These are phyloP conservation scores for Geotrichum bryndzae DNA, from an alignment of 1,139 yeast species.

Conservation along the genomic window DNA sequence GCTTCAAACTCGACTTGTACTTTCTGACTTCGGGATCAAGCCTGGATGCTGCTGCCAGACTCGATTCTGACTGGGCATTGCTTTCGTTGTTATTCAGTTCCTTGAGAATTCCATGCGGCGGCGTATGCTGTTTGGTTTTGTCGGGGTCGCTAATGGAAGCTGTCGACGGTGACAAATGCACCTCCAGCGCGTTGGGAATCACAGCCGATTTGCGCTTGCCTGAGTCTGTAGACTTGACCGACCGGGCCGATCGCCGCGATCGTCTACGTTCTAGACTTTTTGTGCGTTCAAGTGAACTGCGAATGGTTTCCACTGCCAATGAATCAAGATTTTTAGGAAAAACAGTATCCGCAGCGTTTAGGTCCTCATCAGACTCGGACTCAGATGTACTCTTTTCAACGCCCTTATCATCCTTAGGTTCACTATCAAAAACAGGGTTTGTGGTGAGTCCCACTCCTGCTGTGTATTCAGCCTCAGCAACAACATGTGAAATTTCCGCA, in stretches of 20 bases:
- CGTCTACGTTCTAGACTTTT: slow-evolving; percentile 34
- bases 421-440: neutral
- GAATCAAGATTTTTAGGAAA: slow-evolving; percentile 35
- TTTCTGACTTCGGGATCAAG: neutral
- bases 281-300: slow-evolving; percentile 35
- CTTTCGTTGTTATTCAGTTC: neutral
- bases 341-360: slow-evolving; percentile 32
- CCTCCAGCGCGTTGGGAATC: slow-evolving; percentile 33
- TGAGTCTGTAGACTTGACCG: slow-evolving; percentile 15
- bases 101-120: slow-evolving; percentile 27
- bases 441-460: neutral
- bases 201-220: slow-evolving; percentile 19
- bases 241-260: slow-evolving; percentile 26
- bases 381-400: slow-evolving; percentile 5
- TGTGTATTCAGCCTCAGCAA: slow-evolving; percentile 24
- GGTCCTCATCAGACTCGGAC: slow-evolving; percentile 22
- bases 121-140: slow-evolving; percentile 7
- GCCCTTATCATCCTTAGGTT: neutral
- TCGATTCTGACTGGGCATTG: neutral
- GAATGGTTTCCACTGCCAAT: slow-evolving; percentile 32
- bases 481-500: slow-evolving; percentile 24
- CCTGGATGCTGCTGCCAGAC: neutral
- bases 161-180: slow-evolving; percentile 23
- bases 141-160: slow-evolving; percentile 12
- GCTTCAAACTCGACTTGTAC: neutral